Evolutionary conservation across 257 asterid genomes (phyloP), one percentile per base, ranked within the genome.

Genomic region (Cynanchum wilfordii): DNA sequence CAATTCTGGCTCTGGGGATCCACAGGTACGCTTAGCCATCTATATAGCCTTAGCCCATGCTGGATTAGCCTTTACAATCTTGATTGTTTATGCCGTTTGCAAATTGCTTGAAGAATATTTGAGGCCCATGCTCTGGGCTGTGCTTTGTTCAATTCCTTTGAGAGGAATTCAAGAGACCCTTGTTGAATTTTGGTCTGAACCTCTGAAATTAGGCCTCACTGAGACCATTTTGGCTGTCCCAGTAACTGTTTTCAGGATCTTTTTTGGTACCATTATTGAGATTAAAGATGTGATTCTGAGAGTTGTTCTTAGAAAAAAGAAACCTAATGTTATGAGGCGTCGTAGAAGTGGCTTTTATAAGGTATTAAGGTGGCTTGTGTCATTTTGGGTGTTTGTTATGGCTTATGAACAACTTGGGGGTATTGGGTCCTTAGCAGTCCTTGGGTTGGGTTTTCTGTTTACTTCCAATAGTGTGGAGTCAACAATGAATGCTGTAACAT

Each of bases 11-110:
- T 85, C 89, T 66, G 60, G 66, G 56, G 98, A 95, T 36, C 94
- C 97, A 19, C 98, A 95, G 98, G 97, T 92, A 69, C 88, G 99
- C 75, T 88, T 95, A 40, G 96, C 99, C 50, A 85, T 95, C 71
- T 95, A 87, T 86, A 95, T 92, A 82, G 86, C 99, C 81, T 90
- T 95, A 98, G 99, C 99, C 22, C 98, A 95, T 77, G 96, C 92
- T 17, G 97, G 96, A 5, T 79, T 95, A 20, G 96, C 91, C 29
- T 82, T 95, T 78, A 71, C 86, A 13, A 69, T 92, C 44, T 84
- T 92, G 66, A 75, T 86, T 40, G 84, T 95, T n/a, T 95, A 82
- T 71, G 97, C 87, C 9, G 90, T 95, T 44, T 86, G 85, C 65
- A 92, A 84, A 70, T 89, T 95, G 68, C 92, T 95, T 7, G 91